Conservation (phyloP, 2,329 filamentous ascomycete genomes). For the Penicillium verrucosum region DNA sequence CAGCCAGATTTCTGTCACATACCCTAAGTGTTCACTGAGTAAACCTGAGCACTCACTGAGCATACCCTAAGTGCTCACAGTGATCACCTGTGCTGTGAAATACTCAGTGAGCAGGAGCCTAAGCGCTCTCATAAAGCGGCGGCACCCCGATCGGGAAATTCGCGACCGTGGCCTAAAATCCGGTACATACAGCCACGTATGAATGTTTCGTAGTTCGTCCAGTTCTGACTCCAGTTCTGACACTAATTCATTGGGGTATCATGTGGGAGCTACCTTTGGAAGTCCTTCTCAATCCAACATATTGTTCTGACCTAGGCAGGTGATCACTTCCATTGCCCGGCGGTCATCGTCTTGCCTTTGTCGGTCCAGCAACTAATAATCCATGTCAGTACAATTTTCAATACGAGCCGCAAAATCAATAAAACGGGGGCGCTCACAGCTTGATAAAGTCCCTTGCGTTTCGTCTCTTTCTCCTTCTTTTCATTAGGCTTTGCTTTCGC, state of each 20-base stretch:
- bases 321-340: conserved; percentile 43
- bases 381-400: conserved; percentile 1
- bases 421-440: conserved; percentile 32
- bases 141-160: too few species aligned
- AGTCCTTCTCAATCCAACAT: not conserved
- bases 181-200: too few species aligned
- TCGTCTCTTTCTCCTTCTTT: conserved; percentile 23
- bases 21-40: too few species aligned
- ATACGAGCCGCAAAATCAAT: not conserved
- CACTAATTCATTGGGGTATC: conserved; percentile 9
- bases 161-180: too few species aligned
- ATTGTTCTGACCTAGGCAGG: conserved; percentile 39
- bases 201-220: not conserved
- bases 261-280: not conserved
- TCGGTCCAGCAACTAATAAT: conserved; percentile 41
- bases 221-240: not conserved
- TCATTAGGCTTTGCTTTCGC: conserved; percentile 25
- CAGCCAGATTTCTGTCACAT: too few species aligned
- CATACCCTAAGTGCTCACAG: too few species aligned
- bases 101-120: too few species aligned
- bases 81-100: too few species aligned
- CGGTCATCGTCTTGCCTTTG: conserved; percentile 44
- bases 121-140: too few species aligned
- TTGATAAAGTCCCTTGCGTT: conserved; percentile 44
- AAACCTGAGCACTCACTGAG: too few species aligned